Conservation (phyloP, 2,329 filamentous ascomycete species). For the Lachnum nothofagi region DNA sequence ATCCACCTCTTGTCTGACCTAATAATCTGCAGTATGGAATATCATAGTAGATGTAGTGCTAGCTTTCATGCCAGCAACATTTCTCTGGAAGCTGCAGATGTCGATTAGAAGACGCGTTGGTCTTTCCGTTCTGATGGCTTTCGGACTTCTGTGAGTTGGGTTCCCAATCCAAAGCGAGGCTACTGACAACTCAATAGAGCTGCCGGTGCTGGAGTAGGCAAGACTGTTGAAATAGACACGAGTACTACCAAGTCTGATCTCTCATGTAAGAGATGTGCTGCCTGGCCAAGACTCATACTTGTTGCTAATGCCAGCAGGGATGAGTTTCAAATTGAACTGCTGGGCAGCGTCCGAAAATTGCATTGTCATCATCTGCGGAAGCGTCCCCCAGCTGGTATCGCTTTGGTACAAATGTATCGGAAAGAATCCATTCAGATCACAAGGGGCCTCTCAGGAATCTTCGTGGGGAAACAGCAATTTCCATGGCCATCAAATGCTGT, state of each 20-base stretch:
- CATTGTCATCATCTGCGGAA: constrained; percentile 8
- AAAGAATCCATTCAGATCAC: background rate
- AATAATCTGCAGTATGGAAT: constrained; percentile 5
- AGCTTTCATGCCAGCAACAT: constrained; percentile 5
- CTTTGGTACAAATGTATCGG: background rate
- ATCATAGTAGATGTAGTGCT: constrained; percentile 5
- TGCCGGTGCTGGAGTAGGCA: constrained; percentile 7
- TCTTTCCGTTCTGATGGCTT: constrained; percentile 3
- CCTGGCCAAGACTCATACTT: background rate
- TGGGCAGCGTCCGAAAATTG: constrained; percentile 6
- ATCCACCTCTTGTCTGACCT: too few species aligned
- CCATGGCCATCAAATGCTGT: background rate
- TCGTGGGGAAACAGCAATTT: background rate
- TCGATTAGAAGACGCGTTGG: constrained; percentile 5
- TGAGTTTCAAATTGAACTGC: constrained; percentile 3
- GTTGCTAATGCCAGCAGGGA: background rate
- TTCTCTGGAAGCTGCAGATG: constrained; percentile 6
- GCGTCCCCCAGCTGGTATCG: constrained; percentile 7
- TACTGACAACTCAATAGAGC: background rate
- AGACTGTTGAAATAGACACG: constrained; percentile 2
- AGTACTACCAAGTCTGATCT: constrained; percentile 4
- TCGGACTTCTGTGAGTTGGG: constrained; percentile 6
- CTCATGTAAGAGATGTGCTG: background rate
- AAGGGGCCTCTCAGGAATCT: background rate
- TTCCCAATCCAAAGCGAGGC: background rate